A percentile compares a stretch with the other conserved stretches of the same genome.
Conservation (phyloP, 495 filamentous ascomycete genomes). For the Penicillium simplicissimum region DNA sequence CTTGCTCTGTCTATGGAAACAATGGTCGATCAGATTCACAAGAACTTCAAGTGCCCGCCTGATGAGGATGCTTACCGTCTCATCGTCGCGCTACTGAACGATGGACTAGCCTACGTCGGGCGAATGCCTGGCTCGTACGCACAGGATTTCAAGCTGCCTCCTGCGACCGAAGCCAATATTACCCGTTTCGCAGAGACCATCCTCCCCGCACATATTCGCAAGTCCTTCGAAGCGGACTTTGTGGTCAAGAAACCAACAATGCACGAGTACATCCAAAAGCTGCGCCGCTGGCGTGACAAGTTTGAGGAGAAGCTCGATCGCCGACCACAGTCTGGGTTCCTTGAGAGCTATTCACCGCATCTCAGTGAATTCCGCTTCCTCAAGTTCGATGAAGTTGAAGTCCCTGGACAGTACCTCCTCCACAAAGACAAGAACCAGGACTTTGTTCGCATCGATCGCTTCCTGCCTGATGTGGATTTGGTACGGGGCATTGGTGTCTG, state of each 20-base stretch:
- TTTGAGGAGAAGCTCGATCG: conserved; percentile 98
- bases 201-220: conserved; percentile 85
- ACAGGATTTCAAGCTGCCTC: conserved; percentile 85
- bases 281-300: conserved; percentile 93
- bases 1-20: conserved; percentile 98
- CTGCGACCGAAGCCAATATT: conserved; percentile 92
- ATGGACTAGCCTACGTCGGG: conserved; percentile 84
- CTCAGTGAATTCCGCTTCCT: conserved; percentile 95
- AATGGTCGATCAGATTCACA: conserved; percentile 97
- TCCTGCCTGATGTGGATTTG: conserved; percentile 90
- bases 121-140: conserved; percentile 83
- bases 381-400: conserved; percentile 97
- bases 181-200: conserved; percentile 96
- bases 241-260: conserved; percentile 91
- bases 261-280: conserved; percentile 95
- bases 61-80: conserved; percentile 97
- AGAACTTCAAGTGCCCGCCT: conserved; percentile 97
- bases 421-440: conserved; percentile 99
- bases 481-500: conserved; percentile 85
- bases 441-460: conserved; percentile 94
- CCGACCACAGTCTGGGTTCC: conserved; percentile 63
- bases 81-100: conserved; percentile 96
- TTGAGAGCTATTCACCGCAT: conserved; percentile 83
- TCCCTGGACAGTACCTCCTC: conserved; percentile 94
- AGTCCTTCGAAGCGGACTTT: conserved; percentile 94